A percentile compares a stretch with the other conserved stretches of the same genome.
Conservation (phyloP, 495 filamentous ascomycete species). For the Oidiodendron maius region DNA sequence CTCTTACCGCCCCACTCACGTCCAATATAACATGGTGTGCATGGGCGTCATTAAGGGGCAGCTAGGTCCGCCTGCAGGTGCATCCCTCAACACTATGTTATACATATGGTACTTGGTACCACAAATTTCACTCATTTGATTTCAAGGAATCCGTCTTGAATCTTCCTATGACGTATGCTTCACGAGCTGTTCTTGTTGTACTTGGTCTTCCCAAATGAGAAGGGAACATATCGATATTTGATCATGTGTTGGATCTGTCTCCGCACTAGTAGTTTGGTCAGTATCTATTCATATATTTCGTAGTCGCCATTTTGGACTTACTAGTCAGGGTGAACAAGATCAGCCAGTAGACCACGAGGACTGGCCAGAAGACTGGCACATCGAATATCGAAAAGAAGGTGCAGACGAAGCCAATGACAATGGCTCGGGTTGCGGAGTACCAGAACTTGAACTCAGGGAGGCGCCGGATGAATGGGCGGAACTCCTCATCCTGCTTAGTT, state of each 20-base stretch:
- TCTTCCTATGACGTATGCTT: not conserved
- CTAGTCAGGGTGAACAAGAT: conserved; percentile 93
- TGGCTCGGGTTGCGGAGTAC: conserved; percentile 86
- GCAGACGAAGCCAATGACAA: conserved; percentile 78
- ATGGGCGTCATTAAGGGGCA: conserved; percentile 19
- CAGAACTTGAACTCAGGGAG: conserved; percentile 99
- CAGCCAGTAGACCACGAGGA: conserved; percentile 96
- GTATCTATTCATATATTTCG: conserved; percentile 6
- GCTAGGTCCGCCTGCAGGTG: conserved; percentile 1
- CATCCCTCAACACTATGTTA: not conserved
- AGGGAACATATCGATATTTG: conserved; percentile 98
- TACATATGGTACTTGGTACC: conserved; percentile 6
- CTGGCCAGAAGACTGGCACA: conserved; percentile 98
- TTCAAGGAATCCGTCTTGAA: too few species aligned
- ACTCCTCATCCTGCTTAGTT: conserved; percentile 93
- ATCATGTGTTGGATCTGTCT: conserved; percentile 99
- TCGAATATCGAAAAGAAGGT: conserved; percentile 92
- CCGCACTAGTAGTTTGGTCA: conserved; percentile 57
- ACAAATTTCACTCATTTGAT: not conserved
- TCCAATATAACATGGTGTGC: too few species aligned
- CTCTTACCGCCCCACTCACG: too few species aligned
- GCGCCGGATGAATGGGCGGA: conserved; percentile 90
- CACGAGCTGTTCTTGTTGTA: conserved; percentile 56
- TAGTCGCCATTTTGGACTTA: too few species aligned
- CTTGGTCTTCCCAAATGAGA: conserved; percentile 84